Conservation (phyloP, 352 stramenopile genomes). For the Pilasporangium apinafurcum region DNA sequence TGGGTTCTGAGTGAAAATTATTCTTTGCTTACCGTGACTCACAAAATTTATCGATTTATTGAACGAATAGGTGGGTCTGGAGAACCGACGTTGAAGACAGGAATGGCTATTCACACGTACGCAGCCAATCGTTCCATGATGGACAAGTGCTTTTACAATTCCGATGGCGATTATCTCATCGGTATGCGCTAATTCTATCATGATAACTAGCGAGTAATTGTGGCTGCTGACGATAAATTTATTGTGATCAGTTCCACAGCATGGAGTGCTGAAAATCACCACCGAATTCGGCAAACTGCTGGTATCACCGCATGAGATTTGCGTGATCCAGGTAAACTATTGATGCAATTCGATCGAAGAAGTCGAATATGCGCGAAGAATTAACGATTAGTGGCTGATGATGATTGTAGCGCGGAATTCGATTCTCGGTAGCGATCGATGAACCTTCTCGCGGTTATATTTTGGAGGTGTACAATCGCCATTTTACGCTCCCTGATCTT, state of each 20-base stretch:
- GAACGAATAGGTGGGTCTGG: constrained; percentile 71
- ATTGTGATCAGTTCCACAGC: constrained; percentile 80
- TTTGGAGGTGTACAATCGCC: constrained; percentile 93
- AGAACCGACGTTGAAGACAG: constrained; percentile 86
- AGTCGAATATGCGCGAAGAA: too few species aligned
- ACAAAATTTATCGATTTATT: too few species aligned
- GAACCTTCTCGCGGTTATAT: constrained; percentile 90
- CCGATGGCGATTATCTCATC: constrained; percentile 96
- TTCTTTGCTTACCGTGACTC: too few species aligned
- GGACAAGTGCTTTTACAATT: constrained; percentile 92
- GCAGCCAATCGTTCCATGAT: constrained; percentile 87
- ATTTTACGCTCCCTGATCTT: constrained; percentile 94
- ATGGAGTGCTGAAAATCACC: constrained; percentile 85
- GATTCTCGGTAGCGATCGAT: constrained; percentile 90
- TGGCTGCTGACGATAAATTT: constrained; percentile 31
- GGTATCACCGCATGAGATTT: constrained; percentile 88
- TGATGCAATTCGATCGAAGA: too few species aligned
- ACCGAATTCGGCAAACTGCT: constrained; percentile 92
- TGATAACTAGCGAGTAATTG: constrained; percentile 21
- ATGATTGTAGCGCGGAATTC: constrained; percentile 80
- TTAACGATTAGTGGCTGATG: too few species aligned
- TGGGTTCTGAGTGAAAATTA: too few species aligned
- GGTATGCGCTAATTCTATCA: constrained; percentile 14
- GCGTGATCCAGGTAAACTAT: constrained; percentile 85
- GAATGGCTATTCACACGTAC: constrained; percentile 94